Evolutionary conservation across 768 basidiomycete genomes (phyloP).

Genomic region (Agrocybe chaxingu): DNA sequence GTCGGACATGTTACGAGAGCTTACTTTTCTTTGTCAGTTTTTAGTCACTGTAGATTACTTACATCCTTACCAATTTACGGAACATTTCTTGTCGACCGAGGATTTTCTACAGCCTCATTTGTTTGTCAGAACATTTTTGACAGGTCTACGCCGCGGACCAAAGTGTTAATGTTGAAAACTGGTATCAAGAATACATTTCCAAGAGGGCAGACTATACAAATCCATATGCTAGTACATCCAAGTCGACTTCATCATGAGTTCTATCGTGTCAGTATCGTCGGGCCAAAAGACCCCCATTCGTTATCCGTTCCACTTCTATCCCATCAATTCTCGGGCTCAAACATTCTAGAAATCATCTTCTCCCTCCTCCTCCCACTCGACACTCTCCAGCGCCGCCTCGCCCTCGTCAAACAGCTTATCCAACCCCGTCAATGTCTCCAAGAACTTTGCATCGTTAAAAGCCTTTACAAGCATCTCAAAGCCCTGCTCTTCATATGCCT

Average conservation of each 20-base stretch:
- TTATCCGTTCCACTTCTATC: not conserved
- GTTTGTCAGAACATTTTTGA: no score
- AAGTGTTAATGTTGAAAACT: no score
- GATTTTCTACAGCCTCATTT: no score
- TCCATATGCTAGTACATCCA: not conserved
- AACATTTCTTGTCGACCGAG: no score
- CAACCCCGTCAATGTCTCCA: slow-evolving; percentile 75
- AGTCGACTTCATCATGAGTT: not conserved
- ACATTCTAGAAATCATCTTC: slow-evolving; percentile 34
- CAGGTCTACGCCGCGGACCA: no score
- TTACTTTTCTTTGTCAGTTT: no score
- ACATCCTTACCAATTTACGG: no score
- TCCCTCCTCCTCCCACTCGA: slow-evolving; percentile 77
- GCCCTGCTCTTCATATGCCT: slow-evolving; percentile 79
- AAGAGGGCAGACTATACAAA: not conserved
- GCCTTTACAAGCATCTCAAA: slow-evolving; percentile 77
- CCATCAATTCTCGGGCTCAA: not conserved
- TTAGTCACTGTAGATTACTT: no score
- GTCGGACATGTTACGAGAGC: no score
- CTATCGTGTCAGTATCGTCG: not conserved
- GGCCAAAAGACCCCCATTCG: not conserved
- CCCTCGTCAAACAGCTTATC: slow-evolving; percentile 76
- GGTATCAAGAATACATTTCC: no score
- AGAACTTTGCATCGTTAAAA: slow-evolving; percentile 77
- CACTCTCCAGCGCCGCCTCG: slow-evolving; percentile 62